Evolutionary conservation across 148 eudicot genomes (phyloP), one percentile per base, ranked within the genome.

Genomic region (Heliamphora exappendiculata): DNA sequence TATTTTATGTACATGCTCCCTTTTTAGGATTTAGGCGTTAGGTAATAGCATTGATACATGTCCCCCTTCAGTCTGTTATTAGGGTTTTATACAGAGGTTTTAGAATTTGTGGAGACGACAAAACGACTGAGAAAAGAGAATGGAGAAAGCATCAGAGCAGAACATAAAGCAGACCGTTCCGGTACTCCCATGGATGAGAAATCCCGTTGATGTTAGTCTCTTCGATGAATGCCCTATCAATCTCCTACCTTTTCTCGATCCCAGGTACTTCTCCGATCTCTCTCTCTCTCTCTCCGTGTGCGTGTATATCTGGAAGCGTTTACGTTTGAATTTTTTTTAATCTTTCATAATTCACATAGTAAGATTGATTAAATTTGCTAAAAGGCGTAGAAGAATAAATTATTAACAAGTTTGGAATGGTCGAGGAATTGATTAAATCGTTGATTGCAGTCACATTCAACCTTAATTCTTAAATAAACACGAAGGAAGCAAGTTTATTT

Each of bases 181-280:
- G 7, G 87, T 85, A 41, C 74, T 88, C 28, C 84, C 87, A 81
- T 88, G 91, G 91, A 86, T 88, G 89, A 64, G 89, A 81, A 84
- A 74, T 39, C 89, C 91, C 20, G 84, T 88, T 14, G 88, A 86
- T 69, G 80, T 86, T 64, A 73, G 75, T 70, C 62, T 75, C 6
- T 57, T 83, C 10, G 74, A 85, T 24, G 84, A 83, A 36, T 75
- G 89, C 66, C 87, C 88, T 34, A 79, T 86, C 36, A 31, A 65
- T 76, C 75, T 54, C 60, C 81, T 88, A 28, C 91, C 91, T 41
- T 33, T 72, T 57, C 89, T 88, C 42, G 81, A 88, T 72, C 84
- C 87, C 77, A 85, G 89, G 89, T 84, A 82, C 31, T 53, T 2
- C 29, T 54, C 29, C 17, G 34, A 10, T 63, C 28, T 36, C 47